phyloP scores from a whole-genome alignment of 768 basidiomycete species.

The Mycena vulgaris region DNA sequence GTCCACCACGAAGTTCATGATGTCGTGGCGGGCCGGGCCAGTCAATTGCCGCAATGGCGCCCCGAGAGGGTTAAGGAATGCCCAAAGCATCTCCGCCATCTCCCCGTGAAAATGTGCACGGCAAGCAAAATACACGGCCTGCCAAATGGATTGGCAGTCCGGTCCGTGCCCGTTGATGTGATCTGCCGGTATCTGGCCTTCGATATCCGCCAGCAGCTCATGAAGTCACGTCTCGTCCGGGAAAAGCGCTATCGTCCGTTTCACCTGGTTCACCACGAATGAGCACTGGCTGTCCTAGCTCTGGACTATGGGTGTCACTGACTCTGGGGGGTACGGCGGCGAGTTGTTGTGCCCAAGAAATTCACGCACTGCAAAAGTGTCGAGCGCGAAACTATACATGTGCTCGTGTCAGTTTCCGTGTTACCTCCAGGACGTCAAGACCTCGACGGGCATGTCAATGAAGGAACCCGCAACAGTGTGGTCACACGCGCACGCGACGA shows the following conservation, averaged over 20 bases:
- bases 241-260: conserved; percentile 8
- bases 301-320: not conserved
- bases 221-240: conserved; percentile 16
- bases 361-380: conserved; percentile 25
- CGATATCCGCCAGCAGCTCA: not conserved
- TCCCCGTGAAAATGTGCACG: conserved; percentile 29
- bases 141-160: conserved; percentile 14
- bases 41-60: conserved; percentile 22
- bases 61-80: too few species aligned
- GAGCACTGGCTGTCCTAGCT: conserved; percentile 29
- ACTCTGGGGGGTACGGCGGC: conserved; percentile 3
- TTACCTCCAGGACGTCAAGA: not conserved
- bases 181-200: conserved; percentile 33
- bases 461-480: conserved; percentile 21
- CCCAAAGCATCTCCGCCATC: too few species aligned
- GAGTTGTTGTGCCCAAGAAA: conserved; percentile 12
- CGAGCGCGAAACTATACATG: conserved; percentile 11
- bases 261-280: conserved; percentile 16
- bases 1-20: conserved; percentile 25
- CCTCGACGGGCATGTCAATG: conserved; percentile 24
- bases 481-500: conserved; percentile 23
- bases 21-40: conserved; percentile 17
- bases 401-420: not conserved
- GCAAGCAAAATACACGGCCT: conserved; percentile 27
- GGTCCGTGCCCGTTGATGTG: conserved; percentile 26